Base-by-base conservation (phyloP, 2,329 filamentous ascomycete species). In the Tolypocladium album region DNA sequence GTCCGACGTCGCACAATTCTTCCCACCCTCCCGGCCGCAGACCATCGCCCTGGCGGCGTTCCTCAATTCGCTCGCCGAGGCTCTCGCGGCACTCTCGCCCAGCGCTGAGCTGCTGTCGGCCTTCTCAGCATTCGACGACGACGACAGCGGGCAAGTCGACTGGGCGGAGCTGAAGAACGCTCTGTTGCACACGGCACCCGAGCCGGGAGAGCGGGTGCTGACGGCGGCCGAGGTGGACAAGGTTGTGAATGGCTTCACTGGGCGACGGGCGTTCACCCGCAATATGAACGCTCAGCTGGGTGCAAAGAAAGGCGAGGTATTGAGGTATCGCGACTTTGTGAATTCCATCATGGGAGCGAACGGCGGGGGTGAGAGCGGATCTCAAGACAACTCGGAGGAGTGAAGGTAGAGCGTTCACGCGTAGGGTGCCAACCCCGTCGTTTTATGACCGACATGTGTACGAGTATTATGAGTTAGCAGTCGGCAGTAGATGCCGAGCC, bases 101-200 rank as follows among this genome's bases (percentile, higher is more conserved):
- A 84, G 86, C 27, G 82, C 85, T 20, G 94, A 99, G 70, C 82
- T 99, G 12, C 78, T 91, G 24, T 93, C 92, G 1, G 94, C 94
- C 0, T 93, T 99, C 66, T 91, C 91, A 2, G 94, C 94, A 0
- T 97, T 97, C 70, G 94, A 99, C 69, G 90, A 96, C 63, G 92
- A 96, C 64, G 94, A 99, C 71, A 94, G 89, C 67, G 94, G 94
- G 3, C 92, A 97, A 73, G 86, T 97, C 45, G 92, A 97, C 70
- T 76, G 96, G 24, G 82, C 78, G 0, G 91, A 96, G 72, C 75
- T 99, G 63, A 85, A 89, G 55, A 90, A 94, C 66, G 91, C 93
- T 0, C 73, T 99, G 53, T 75, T 97, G 47, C 84, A 92, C 65
- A 96, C 92, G 0, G 85, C 86, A 0, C 90, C 91, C 0, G 91